Evolutionary conservation across 805 yeast species (phyloP), one percentile per base, ranked within the genome.

Genomic region (Zygosaccharomyces rouxii): DNA sequence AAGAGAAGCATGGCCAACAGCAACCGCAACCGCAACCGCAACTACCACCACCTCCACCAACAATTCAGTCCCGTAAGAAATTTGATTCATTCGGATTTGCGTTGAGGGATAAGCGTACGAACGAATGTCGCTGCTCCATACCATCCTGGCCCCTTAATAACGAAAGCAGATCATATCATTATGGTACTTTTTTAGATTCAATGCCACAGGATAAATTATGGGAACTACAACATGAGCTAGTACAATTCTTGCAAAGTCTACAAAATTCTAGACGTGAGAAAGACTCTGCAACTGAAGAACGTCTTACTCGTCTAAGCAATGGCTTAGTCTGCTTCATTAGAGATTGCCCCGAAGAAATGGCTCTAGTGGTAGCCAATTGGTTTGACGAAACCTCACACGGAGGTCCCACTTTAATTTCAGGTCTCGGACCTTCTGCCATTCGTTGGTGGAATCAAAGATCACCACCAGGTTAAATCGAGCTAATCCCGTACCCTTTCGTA

Each of bases 291-390:
- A 29, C 44, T n/a, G 68, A 65, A 14, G 66, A 62, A 44, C 57
- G 65, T 42, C 48, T 66, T 26, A 28, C 62, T 5, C 64, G 63
- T 25, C 52, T 65, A 19, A 63, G 59, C 46, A 66, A 66, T 44
- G 70, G 70, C 0, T 39, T 66, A 22, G 46, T 65, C 10, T 65
- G 69, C 53, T 66, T 63, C 41, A 46, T 64, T 16, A 48, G 45
- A n/a, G 57, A 58, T 6, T 54, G 50, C 43, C 47, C 54, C 4
- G 43, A 50, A 3, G 50, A 55, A 42, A 28, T 55, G 16, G 47
- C 55, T 1, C 38, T 65, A 7, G 44, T 65, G 16, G 50, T 65
- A 7, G 59, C 58, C 30, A 66, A 66, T 47, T 66, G 70, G 70
- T 63, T 57, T 28, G 55, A 57, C 30, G 49, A 49, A 21, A 41